Conservation (phyloP, 2,329 filamentous ascomycete genomes). For the Aspergillus thermomutatus region DNA sequence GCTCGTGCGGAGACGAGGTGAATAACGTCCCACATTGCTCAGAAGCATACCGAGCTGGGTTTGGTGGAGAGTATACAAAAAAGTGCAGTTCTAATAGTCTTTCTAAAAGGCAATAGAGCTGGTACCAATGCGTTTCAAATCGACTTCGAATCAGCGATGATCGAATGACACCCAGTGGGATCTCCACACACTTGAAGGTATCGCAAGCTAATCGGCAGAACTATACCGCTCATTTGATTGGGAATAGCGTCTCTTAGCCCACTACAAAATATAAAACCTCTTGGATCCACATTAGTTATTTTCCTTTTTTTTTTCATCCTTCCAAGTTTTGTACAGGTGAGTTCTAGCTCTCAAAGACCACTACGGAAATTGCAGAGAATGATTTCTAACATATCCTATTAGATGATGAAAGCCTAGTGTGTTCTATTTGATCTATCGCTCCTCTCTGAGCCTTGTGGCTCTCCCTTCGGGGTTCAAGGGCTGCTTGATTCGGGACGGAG, state of each 20-base stretch:
- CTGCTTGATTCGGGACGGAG: constrained; percentile 63
- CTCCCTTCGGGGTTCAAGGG: constrained; percentile 83
- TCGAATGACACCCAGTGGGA: neutral
- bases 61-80: neutral
- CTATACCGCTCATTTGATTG: constrained; percentile 17
- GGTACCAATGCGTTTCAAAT: neutral
- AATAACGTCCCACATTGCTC: constrained; percentile 20
- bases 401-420: constrained; percentile 99
- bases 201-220: constrained; percentile 13
- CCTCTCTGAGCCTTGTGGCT: constrained; percentile 66
- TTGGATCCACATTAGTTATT: constrained; percentile 20
- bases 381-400: constrained; percentile 15
- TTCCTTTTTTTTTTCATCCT: constrained; percentile 73
- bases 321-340: constrained; percentile 98
- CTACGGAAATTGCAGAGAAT: constrained; percentile 16
- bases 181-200: constrained; percentile 7
- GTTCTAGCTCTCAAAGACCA: constrained; percentile 39
- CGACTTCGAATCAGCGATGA: neutral
- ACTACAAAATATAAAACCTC: constrained; percentile 23
- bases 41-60: constrained; percentile 18
- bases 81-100: neutral
- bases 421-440: constrained; percentile 79
- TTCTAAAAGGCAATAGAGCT: neutral
- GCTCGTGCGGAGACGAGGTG: constrained; percentile 28
- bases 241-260: constrained; percentile 20